Percentiles rank a stretch among this genome's conserved stretches.
These are phyloP conservation scores for Fomitopsis pulvina DNA, from an alignment of 768 basidiomycete genomes.

Conservation along the genomic window DNA sequence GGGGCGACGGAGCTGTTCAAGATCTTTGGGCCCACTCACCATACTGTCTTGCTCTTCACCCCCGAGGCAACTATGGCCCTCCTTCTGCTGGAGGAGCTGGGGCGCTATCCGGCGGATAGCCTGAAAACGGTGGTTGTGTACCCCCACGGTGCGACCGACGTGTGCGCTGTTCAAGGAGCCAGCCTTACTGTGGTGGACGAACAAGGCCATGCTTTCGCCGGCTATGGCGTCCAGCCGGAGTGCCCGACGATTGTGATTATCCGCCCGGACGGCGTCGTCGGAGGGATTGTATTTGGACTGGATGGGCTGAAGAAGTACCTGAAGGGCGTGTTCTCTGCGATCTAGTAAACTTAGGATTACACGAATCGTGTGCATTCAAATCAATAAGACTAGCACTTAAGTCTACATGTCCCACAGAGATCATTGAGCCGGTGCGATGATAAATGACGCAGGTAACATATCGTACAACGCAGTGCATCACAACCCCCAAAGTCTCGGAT, in stretches of 20 bases:
- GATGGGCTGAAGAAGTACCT: constrained; percentile 1
- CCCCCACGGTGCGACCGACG: neutral
- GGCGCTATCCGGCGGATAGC: neutral
- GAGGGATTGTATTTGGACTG: neutral
- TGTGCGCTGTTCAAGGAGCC: neutral
- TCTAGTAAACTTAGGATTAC: too few relatives aligned
- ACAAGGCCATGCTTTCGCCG: constrained; percentile 7
- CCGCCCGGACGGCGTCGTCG: constrained; percentile 5
- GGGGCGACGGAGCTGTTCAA: constrained; percentile 3
- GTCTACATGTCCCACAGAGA: too few relatives aligned
- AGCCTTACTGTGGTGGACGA: neutral
- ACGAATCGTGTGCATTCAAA: too few relatives aligned
- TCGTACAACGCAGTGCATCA: too few relatives aligned
- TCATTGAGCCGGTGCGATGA: too few relatives aligned
- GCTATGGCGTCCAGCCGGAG: neutral
- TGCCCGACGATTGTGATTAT: neutral
- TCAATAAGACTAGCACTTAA: too few relatives aligned
- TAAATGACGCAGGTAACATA: too few relatives aligned
- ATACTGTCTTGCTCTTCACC: constrained; percentile 5
- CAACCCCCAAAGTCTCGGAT: too few relatives aligned
- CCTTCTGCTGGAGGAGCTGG: neutral
- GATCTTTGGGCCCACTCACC: constrained; percentile 1
- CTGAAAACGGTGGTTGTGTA: neutral
- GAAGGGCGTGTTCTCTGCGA: neutral
- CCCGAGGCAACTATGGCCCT: neutral